Conservation (phyloP, 192 early-diverging fungal species). For the Coemansia sp. region DNA sequence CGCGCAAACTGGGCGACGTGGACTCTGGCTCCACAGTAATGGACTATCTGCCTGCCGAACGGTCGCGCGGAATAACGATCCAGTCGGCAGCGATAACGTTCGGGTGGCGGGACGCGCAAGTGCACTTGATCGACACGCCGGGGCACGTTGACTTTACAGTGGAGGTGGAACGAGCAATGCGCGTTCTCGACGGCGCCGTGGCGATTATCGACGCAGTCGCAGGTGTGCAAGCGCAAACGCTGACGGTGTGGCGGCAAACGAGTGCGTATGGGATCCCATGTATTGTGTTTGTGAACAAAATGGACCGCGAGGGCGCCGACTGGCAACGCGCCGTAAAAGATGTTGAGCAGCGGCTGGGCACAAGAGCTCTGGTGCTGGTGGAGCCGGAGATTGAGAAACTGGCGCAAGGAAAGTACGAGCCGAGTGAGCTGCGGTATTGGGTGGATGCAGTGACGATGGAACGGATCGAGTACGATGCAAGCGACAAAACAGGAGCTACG, state of each 20-base stretch:
- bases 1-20: constrained; percentile 85
- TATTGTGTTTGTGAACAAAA: constrained; percentile 92
- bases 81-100: constrained; percentile 91
- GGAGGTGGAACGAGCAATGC: constrained; percentile 88
- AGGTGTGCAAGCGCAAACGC: constrained; percentile 97
- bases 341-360: constrained; percentile 59
- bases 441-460: constrained; percentile 77
- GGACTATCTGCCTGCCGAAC: constrained; percentile 86
- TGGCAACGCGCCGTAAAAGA: constrained; percentile 40
- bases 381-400: constrained; percentile 55
- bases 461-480: constrained; percentile 19
- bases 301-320: constrained; percentile 82
- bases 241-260: constrained; percentile 91
- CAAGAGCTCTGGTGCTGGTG: constrained; percentile 70
- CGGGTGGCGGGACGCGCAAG: constrained; percentile 66
- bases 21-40: constrained; percentile 93
- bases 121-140: constrained; percentile 96
- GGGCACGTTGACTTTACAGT: constrained; percentile 97
- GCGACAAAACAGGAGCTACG: constrained; percentile 23
- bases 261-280: constrained; percentile 78
- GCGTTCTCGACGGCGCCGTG: constrained; percentile 93
- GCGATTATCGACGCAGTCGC: constrained; percentile 92
- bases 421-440: constrained; percentile 58
- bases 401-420: neutral
- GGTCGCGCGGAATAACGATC: constrained; percentile 94